Evolutionary conservation across 2,329 filamentous ascomycete genomes (phyloP), one percentile per base, ranked within the genome.

Genomic region (Thelonectria blattea): DNA sequence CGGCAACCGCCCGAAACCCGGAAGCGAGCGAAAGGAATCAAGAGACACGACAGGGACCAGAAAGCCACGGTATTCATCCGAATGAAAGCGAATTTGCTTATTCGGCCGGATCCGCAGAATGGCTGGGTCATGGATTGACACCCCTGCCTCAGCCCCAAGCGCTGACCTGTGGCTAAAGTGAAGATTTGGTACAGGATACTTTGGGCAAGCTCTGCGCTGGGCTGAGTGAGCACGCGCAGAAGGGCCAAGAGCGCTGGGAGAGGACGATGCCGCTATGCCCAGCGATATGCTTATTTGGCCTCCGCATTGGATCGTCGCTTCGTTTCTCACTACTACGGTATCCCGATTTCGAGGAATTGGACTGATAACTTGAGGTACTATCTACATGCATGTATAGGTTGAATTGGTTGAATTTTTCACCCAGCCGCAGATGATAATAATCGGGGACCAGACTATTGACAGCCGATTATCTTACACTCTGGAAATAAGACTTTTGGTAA

Each of bases 101-200:
- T 58, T 67, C 55, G 66, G 64, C 56, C 56, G 60, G 60, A 59
- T 66, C 67, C 65, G 65, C 60, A 43, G 27, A 30, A 34, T 49
- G 49, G n/a, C 39, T 41, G 18, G 17, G 34, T 24, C 37, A 17
- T 56, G 45, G 42, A 14, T 14, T 41, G 30, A 20, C 27, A 20
- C 52, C 52, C 52, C 52, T 49, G 45, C 30, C 52, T 43, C 24
- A 56, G 53, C 46, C 53, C 37, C 46, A 50, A 39, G 3, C n/a
- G 46, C 37, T 56, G 53, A 43, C 34, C 27, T 9, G 22, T 45
- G 9, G 14, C 14, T 18, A 20, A 12, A n/a, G 14, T 49, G 12
- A 22, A 34, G 27, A 30, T n/a, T 30, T 34, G n/a, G 20, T 30
- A 30, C n/a, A 12, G 34, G 12, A 24, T 22, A 46, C 34, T 37